Percentiles rank a stretch among this genome's conserved stretches.
Conservation (phyloP, 257 asterid genomes). For the Scutellaria barbata region DNA sequence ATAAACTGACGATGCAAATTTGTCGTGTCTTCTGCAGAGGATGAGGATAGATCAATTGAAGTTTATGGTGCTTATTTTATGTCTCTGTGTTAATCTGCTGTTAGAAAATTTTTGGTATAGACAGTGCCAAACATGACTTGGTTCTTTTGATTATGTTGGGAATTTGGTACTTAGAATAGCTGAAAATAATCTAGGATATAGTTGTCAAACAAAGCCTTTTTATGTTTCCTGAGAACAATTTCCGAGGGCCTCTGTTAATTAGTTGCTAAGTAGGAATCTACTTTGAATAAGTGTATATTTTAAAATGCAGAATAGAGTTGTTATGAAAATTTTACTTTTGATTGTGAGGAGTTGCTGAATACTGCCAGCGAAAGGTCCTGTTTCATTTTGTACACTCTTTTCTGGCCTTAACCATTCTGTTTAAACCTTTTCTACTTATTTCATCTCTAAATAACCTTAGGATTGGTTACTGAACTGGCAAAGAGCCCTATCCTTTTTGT, state of each 20-base stretch:
- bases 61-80: neutral
- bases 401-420: too few relatives aligned
- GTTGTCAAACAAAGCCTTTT: neutral
- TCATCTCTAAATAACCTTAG: too few relatives aligned
- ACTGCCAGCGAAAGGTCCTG: too few relatives aligned
- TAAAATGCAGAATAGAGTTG: too few relatives aligned
- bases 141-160: neutral
- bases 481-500: too few relatives aligned
- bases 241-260: neutral
- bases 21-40: neutral
- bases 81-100: neutral
- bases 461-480: too few relatives aligned
- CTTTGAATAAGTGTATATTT: too few relatives aligned
- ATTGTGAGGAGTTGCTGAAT: too few relatives aligned
- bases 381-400: too few relatives aligned
- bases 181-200: neutral
- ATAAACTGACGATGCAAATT: constrained; percentile 5
- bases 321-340: too few relatives aligned
- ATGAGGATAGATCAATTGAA: neutral
- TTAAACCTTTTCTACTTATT: too few relatives aligned
- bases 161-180: neutral
- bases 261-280: too few relatives aligned
- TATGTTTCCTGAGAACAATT: neutral
- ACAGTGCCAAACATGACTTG: neutral
- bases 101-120: neutral